Base-by-base conservation (phyloP, 2,329 filamentous ascomycete species). In the Aspergillus bombycis region DNA sequence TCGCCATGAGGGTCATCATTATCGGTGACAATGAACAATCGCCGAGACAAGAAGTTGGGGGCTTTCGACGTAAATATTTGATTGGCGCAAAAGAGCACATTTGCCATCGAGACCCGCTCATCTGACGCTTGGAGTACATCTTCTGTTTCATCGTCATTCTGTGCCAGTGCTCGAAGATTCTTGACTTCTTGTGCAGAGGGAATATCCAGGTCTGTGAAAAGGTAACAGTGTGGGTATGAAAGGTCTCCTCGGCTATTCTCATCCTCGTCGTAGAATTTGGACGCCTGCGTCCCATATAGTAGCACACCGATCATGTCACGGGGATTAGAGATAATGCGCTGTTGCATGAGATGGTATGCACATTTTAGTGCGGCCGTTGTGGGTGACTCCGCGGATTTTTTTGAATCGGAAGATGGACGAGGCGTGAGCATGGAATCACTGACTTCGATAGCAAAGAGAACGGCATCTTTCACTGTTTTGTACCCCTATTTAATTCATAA, bases 231-330 rank as follows among this genome's bases (percentile, higher is more conserved):
- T 2, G 94, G 93, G 72, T 96, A 97, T 26, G 86, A 86, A 9
- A 90, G 78, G 14, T 84, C 85, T 61, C 82, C 83, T 9, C 84
- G 82, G 34, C 79, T 81, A 54, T 82, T 82, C 62, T 85, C 87
- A 62, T 88, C 85, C 52, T 89, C 88, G 19, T 89, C 87, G 53
- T 90, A 87, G 67, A 93, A 94, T 70, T 90, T 93, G 45, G 93
- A 92, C 78, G 92, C 87, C 72, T 96, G 84, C 0, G 95, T 99
- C 10, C 94, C 94, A 75, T 96, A 99, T 0, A 99, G 83, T 43
- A 99, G 78, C 30, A 99, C 91, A 2, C 94, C 94, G 86, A 99
- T 97, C 92, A 97, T 96, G 66, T 99, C 95, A 73, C 90, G 94
- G 1, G 95, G 95, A 65, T 94, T 94, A 4, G 94, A 94, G 71